Evolutionary conservation across 164 flowering plant species (phyloP), one percentile per base, ranked within the genome.

Genomic region (Vitis rotundifolia): DNA sequence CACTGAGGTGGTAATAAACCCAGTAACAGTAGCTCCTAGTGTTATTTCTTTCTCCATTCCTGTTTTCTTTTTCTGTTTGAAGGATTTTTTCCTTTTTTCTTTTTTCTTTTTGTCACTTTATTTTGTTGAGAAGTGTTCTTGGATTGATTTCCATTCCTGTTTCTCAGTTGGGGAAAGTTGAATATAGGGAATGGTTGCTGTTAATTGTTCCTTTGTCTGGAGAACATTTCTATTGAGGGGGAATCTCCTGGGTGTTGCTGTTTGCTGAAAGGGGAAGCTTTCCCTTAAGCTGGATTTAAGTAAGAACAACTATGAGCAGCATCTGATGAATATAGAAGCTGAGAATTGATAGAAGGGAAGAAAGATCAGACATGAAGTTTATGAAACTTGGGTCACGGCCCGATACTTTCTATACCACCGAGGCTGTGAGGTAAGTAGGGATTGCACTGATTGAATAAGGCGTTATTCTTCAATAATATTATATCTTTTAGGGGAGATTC

Each of bases 331-430:
- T 16, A 56, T 14, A 59, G 26, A 47, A 68, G 11, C 16, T 29
- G 11, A 11, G 54, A 57, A 61, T 37, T 61, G n/a, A 28, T 49
- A 18, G 52, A 63, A 3, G 22, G 50, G 4, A 6, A 62, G 48
- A 53, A 71, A 74, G 57, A 51, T 44, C 54, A 83, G 83, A 71
- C 71, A 95, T 95, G 99, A 95, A 95, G 94, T 95, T 89, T 66
- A 95, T 95, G 99, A 91, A 95, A 75, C 91, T 95, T 63, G 99
- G 99, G 68, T 90, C 92, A 72, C 86, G 96, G 63, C 96, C 99
- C 3, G 99, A 95, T 71, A 90, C 97, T 68, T 95, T 95, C 84
- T 84, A 85, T 75, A 88, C 95, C 22, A 68, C 87, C 10, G 97
- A 91, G 53, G 86, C 91, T 70, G 91, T 91, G 31, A 95, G 99